Base-by-base conservation (phyloP, 768 basidiomycete genomes). In the Pleurotus giganteus region DNA sequence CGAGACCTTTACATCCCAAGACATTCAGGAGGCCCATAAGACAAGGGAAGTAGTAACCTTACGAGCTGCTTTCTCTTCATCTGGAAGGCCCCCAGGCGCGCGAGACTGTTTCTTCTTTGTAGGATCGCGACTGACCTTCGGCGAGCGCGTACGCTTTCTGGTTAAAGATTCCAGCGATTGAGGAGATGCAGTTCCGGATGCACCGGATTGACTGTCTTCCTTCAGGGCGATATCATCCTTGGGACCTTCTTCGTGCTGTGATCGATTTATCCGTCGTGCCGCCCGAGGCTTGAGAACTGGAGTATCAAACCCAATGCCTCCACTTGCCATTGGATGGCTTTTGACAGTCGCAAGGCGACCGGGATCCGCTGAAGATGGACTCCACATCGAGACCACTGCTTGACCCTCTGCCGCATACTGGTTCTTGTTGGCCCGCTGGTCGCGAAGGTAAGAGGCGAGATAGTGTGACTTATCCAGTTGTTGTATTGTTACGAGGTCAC, bases 261-360 rank as follows among this genome's bases (percentile, higher is more conserved):
- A 6, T 12, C 23, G 42, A 15, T 44, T 19, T 21, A n/a, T 26
- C 28, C 46, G 28, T 15, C 11, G 47, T 23, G 17, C 13, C 8
- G 28, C 65, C 26, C 85, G 77, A 29, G 84, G 72, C 58, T 76
- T 79, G 32, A 86, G 70, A 28, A 85, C 65, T 15, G 84, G 85
- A 8, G 83, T 86, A 34, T 71, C 76, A 58, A 85, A 80, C 3
- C 74, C 76, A 57, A 70, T 15, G 27, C 45, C 46, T 12, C 42
- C 46, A 17, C 39, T 41, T 21, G 39, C 13, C n/a, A n/a, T 49
- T 52, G 57, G 52, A 43, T 55, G 21, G 23, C 62, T 55, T 44
- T 12, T 39, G 44, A 29, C 23, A 56, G 13, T 49, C 13, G 4
- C 31, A 42, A 31, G 24, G 32, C 57, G 41, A 43, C 15, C 21